Base-by-base conservation (phyloP, 2,329 filamentous ascomycete species). In the Xylaria sp. region DNA sequence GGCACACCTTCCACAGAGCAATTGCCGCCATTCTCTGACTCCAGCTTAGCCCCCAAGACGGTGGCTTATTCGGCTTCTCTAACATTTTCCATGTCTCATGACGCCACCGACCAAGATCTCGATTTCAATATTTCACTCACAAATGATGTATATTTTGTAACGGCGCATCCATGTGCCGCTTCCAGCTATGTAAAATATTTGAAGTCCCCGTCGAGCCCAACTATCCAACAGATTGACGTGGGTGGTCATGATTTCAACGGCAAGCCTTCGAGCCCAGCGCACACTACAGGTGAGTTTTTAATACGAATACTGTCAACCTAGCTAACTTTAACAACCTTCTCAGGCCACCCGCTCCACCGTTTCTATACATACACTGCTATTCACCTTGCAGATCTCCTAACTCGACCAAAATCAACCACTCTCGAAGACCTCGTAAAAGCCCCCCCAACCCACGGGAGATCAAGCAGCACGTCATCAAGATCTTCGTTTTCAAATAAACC, bases 101-200 rank as follows among this genome's bases (percentile, higher is more conserved):
- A 82, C 33, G 77, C 80, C 1, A 73, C 77, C 1, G 79, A 80
- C 0, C 78, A 81, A 50, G 78, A 76, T 49, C 71, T 76, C 29
- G 73, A 83, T 62, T 71, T 83, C 59, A 80, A 80, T 1, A 81
- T 84, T 58, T 73, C 81, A 0, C 76, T 91, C 10, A 77, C 79
- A 5, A 85, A 88, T 69, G 88, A 91, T 65, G 82, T 90, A 25
- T 85, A 85, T 71, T 91, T 91, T 74, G 86, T 90, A 20, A 90
- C 89, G 0, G 88, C 88, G 0, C 87, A 90, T 70, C 89, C 89
- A 0, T 91, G 89, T 71, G 83, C 86, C 5, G 84, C 86, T 1
- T 87, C 87, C 1, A 82, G 82, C 57, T 82, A 85, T 62, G 85
- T 88, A 2, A 85, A 83, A 68, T 84, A 89, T 61, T 74, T 90